Percentiles rank a stretch among this genome's conserved stretches.
phyloP scores from a whole-genome alignment of 176 grass and related monocot genomes.

The Microstegium vimineum region DNA sequence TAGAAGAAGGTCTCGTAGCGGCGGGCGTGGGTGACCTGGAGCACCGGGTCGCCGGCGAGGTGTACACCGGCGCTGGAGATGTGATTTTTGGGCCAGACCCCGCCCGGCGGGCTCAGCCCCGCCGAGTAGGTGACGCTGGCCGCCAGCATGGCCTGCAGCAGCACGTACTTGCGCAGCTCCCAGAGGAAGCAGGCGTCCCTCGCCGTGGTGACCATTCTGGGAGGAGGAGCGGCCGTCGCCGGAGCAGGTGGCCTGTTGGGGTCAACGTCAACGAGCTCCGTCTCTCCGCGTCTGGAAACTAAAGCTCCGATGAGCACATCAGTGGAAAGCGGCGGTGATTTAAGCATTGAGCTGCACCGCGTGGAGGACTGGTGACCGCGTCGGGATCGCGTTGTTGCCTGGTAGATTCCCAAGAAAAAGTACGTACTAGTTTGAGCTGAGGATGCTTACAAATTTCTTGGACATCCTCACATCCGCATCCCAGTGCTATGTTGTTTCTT shows the following conservation, averaged over 20 bases:
- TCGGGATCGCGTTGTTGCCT: neutral
- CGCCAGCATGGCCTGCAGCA: constrained; percentile 38
- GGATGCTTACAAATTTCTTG: too few relatives aligned
- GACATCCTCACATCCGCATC: neutral
- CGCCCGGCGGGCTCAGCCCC: constrained; percentile 48
- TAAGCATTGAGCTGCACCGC: neutral
- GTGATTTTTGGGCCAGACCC: constrained; percentile 30
- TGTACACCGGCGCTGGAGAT: rapidly evolving
- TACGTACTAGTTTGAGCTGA: neutral
- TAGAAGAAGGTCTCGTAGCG: constrained; percentile 44
- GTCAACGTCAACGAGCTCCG: neutral
- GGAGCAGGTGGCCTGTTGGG: neutral
- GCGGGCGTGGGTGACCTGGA: constrained; percentile 12
- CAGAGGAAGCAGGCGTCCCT: constrained; percentile 20
- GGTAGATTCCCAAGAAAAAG: neutral
- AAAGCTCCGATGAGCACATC: neutral
- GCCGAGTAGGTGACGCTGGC: constrained; percentile 39
- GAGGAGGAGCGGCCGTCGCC: neutral
- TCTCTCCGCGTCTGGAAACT: neutral
- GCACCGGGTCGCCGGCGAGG: constrained; percentile 36
- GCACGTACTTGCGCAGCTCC: constrained; percentile 45
- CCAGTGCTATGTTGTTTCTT: neutral
- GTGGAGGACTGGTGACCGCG: neutral
- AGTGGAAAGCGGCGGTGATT: neutral
- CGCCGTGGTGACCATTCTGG: too few relatives aligned